Base-by-base conservation (phyloP, 495 filamentous ascomycete species). In the Trichoderma asperelloides region DNA sequence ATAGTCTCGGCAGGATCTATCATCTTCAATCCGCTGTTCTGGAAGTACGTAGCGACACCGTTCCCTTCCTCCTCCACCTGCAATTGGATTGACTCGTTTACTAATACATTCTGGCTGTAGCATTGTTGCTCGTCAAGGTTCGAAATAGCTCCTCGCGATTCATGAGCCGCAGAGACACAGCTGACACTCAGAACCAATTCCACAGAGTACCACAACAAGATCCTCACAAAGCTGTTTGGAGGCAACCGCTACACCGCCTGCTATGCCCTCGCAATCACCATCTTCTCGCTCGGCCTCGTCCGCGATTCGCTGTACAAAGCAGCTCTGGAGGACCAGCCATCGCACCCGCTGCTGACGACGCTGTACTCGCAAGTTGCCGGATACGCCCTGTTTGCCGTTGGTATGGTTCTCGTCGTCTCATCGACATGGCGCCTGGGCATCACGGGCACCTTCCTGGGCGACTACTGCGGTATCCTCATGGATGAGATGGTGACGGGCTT, bases 381-480 rank as follows among this genome's bases (percentile, higher is more conserved):
- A 49, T 90, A 87, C 65, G 80, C 77, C 12, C 82, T 97, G 49
- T 82, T 98, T 70, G 82, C 82, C 55, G 67, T 80, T 47, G 96
- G 95, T 57, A 97, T 96, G 72, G 77, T 90, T 65, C 86, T 98
- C 21, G 95, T 98, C 30, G 75, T 98, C 21, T 87, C 88, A 37
- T 91, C 87, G 68, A 98, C 96, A 80, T 97, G 88, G 86, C 89
- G 87, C 33, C 85, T 98, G n/a, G 95, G 95, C 57, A 82, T 98
- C 68, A 98, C 95, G 12, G 96, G 95, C 66, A 98, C 95, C 70
- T 98, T 97, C 76, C 82, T 98, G 30, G 95, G 95, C 67, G 95
- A 98, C 80, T 98, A 98, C 80, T 98, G 96, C 72, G 95, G 95
- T 45, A 98, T 98, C 74, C 82, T 98, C 69, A 96, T 98, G 95